Base-by-base conservation (phyloP, 305 asterid genomes). In the Solanum hybrid region DNA sequence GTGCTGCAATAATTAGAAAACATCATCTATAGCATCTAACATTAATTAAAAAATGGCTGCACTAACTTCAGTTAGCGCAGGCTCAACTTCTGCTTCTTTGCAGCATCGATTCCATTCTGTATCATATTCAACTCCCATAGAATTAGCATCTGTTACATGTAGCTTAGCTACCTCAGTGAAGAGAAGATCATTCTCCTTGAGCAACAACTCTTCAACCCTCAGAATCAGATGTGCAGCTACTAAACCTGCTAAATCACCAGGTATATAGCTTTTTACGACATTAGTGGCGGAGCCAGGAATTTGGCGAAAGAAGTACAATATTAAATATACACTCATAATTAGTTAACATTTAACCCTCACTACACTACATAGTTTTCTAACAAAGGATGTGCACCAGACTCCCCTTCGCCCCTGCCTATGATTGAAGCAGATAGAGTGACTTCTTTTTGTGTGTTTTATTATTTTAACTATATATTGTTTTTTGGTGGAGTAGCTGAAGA, bases 161-260 rank as follows among this genome's bases (percentile, higher is more conserved):
- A 89, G 91, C 72, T 90, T 90, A 34, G 89, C 83, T 20, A 89
- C 87, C 36, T 4, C 89, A 33, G 82, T 92, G n/a, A 91, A 89
- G 68, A 90, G 89, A 89, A 92, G 94, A 68, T 29, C 78, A 24
- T 85, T 45, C 26, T 88, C 89, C 36, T 87, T 91, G 3, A 89
- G 91, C 91, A 27, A 68, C 84, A 79, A 14, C 26, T 77, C 87
- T 79, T 90, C 92, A 88, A 70, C 93, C 31, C 90, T 95, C 89
- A 93, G 90, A 12, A 93, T 96, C 89, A 94, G 87, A 70, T 94
- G 93, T 91, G 91, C 96, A 31, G 98, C 98, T 36, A 96, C 97
- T 11, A 97, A 97, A 91, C 93, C 93, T 39, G 95, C 98, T 20
- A 97, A 96, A 91, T 83, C 97, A 78, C 99, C 99, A 94, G 99